Conservation (phyloP, 2,329 filamentous ascomycete genomes). For the Herpotrichia juniperi region DNA sequence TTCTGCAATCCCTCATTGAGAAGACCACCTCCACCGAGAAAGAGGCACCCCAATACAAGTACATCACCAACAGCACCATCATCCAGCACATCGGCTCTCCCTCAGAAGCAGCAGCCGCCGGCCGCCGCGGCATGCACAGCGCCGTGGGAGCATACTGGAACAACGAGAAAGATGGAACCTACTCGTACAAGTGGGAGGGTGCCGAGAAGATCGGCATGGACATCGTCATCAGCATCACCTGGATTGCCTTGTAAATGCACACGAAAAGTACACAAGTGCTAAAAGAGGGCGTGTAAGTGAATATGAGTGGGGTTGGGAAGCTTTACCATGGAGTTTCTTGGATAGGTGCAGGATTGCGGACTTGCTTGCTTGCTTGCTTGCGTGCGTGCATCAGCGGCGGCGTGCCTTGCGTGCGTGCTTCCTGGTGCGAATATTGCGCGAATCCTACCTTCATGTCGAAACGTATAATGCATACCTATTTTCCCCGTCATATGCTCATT, state of each 20-base stretch:
- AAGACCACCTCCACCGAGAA: conserved; percentile 68
- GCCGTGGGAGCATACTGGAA: conserved; percentile 89
- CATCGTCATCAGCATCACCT: conserved; percentile 65
- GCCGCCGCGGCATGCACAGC: conserved; percentile 88
- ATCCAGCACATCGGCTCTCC: conserved; percentile 77
- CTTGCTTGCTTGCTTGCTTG: not conserved
- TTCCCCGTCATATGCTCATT: not conserved
- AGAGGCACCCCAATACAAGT: conserved; percentile 77
- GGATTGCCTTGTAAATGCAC: conserved; percentile 64
- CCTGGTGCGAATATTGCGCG: not conserved
- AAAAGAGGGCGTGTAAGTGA: not conserved
- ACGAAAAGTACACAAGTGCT: too few species aligned
- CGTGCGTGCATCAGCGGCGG: not conserved
- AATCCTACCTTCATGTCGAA: not conserved
- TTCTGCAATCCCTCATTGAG: conserved; percentile 78
- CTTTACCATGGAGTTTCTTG: not conserved
- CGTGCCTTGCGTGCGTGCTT: not conserved
- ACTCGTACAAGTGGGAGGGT: conserved; percentile 82
- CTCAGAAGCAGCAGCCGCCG: conserved; percentile 65
- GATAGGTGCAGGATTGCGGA: not conserved
- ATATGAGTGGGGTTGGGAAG: not conserved
- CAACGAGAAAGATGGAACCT: conserved; percentile 88
- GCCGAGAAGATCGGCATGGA: conserved; percentile 59
- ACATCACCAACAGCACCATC: conserved; percentile 96
- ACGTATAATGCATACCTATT: conserved; percentile 4